phyloP scores from a whole-genome alignment of 2,329 filamentous ascomycete species.

The Fusarium caatingaense region DNA sequence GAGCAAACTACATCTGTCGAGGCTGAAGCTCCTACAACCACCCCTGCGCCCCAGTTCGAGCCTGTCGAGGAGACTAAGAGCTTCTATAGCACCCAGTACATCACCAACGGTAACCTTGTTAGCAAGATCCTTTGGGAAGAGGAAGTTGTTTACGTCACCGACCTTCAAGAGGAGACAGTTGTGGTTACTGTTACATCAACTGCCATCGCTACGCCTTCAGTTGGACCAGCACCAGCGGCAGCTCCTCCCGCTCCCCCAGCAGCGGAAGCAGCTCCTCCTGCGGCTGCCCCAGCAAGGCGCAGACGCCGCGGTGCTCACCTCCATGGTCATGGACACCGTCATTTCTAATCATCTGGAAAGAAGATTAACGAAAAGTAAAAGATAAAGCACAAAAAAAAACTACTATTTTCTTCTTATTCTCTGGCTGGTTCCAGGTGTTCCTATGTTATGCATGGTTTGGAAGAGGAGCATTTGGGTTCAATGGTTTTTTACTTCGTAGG shows the following conservation, averaged over 20 bases:
- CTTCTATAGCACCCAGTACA: slow-evolving; percentile 63
- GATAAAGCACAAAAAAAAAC: slow-evolving; percentile 26
- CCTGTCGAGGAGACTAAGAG: slow-evolving; percentile 50
- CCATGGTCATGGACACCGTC: slow-evolving; percentile 51
- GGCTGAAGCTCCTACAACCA: slow-evolving; percentile 34
- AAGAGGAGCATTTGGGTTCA: slow-evolving; percentile 51
- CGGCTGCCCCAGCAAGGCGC: slow-evolving; percentile 14
- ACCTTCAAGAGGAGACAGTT: slow-evolving; percentile 54
- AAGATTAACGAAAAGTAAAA: slow-evolving; percentile 17
- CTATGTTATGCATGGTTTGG: slow-evolving; percentile 51
- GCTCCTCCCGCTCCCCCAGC: neutral
- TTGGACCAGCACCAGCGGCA: slow-evolving; percentile 3
- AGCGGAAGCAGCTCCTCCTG: neutral
- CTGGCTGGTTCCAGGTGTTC: slow-evolving; percentile 54
- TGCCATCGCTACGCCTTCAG: slow-evolving; percentile 36
- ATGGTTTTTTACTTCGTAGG: slow-evolving; percentile 50
- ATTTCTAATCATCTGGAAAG: slow-evolving; percentile 38
- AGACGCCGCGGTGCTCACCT: slow-evolving; percentile 51
- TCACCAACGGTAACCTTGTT: slow-evolving; percentile 63
- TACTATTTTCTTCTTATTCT: slow-evolving; percentile 33
- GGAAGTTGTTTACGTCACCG: slow-evolving; percentile 64
- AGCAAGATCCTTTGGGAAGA: slow-evolving; percentile 69
- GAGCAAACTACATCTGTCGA: slow-evolving; percentile 22
- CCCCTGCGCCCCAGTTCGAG: slow-evolving; percentile 42
- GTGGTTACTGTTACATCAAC: slow-evolving; percentile 55